These are phyloP conservation scores for Ophiostoma piceae DNA, from an alignment of 2,329 filamentous ascomycete species.

Conservation along the genomic window DNA sequence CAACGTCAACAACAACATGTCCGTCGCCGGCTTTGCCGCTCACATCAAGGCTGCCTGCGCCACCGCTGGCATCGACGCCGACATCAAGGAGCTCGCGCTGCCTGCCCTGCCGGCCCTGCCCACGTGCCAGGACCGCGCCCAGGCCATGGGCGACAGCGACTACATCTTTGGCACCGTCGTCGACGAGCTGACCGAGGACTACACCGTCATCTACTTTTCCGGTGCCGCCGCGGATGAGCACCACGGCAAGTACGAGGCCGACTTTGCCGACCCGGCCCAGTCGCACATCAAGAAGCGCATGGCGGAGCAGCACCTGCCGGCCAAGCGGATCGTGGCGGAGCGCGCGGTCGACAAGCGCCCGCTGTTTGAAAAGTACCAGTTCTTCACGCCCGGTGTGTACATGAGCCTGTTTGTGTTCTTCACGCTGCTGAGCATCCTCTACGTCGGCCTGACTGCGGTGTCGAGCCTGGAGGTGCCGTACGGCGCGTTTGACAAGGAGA, in stretches of 20 bases:
- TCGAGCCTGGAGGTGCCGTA: conserved; percentile 83
- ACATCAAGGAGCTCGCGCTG: conserved; percentile 41
- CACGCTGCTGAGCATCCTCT: conserved; percentile 70
- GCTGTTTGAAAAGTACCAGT: conserved; percentile 90
- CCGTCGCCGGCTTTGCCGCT: conserved; percentile 39
- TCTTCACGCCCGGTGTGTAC: conserved; percentile 86
- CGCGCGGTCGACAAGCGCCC: conserved; percentile 42
- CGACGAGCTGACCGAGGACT: conserved; percentile 44
- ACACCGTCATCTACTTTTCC: conserved; percentile 70
- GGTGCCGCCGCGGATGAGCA: conserved; percentile 42
- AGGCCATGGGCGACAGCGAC: conserved; percentile 45
- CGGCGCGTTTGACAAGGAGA: conserved; percentile 94
- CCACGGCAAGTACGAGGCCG: conserved; percentile 55
- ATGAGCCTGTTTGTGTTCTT: conserved; percentile 71
- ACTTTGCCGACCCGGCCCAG: conserved; percentile 59
- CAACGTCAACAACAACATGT: conserved; percentile 35
- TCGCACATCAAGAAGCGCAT: conserved; percentile 65
- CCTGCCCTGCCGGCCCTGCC: conserved; percentile 37
- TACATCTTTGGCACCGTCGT: conserved; percentile 48
- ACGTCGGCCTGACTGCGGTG: conserved; percentile 70
- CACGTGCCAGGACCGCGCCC: conserved; percentile 42
- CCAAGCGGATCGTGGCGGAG: conserved; percentile 27
- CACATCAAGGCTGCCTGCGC: conserved; percentile 47
- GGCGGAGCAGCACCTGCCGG: conserved; percentile 11
- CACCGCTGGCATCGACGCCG: conserved; percentile 35